These are phyloP conservation scores for Panicum virgatum DNA, from an alignment of 202 grass and related monocot species.

Conservation along the genomic window DNA sequence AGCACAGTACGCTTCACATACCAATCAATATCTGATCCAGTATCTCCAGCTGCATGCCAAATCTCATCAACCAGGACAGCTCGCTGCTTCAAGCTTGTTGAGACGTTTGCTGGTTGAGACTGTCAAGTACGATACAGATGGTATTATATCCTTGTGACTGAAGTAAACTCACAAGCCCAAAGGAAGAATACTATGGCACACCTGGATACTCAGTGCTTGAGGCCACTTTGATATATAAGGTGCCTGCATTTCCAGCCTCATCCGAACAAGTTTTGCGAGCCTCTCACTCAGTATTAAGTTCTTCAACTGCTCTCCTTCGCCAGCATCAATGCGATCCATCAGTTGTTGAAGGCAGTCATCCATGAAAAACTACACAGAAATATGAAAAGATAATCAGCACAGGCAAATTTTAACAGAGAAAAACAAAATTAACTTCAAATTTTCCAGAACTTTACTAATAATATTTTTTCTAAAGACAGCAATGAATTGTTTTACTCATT, in stretches of 20 bases:
- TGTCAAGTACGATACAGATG: slow-evolving; percentile 37
- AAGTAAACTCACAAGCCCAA: slow-evolving; percentile 9
- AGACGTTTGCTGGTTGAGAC: slow-evolving; percentile 81
- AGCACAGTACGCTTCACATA: slow-evolving; percentile 93
- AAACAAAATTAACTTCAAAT: background rate
- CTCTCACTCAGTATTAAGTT: slow-evolving; percentile 73
- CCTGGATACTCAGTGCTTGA: slow-evolving; percentile 96
- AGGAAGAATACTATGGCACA: slow-evolving; percentile 29
- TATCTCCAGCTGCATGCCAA: slow-evolving; percentile 90
- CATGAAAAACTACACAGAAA: slow-evolving; percentile 87
- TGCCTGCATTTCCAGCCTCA: slow-evolving; percentile 89
- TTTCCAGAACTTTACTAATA: background rate
- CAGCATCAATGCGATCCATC: slow-evolving; percentile 75
- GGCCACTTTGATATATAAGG: slow-evolving; percentile 95
- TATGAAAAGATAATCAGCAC: slow-evolving; percentile 22
- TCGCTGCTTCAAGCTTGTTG: slow-evolving; percentile 92
- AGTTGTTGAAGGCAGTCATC: slow-evolving; percentile 93
- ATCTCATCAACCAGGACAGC: slow-evolving; percentile 88
- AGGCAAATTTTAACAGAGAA: background rate
- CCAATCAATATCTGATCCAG: slow-evolving; percentile 91
- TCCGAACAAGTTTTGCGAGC: slow-evolving; percentile 66
- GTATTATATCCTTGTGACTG: background rate
- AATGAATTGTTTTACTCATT: no score
- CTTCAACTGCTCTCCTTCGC: slow-evolving; percentile 73
- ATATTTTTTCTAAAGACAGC: no score